A percentile compares a stretch with the other conserved stretches of the same genome.
Evolutionary conservation across 2,329 filamentous ascomycete species (phyloP).

Genomic region (Epichloe amarillans): DNA sequence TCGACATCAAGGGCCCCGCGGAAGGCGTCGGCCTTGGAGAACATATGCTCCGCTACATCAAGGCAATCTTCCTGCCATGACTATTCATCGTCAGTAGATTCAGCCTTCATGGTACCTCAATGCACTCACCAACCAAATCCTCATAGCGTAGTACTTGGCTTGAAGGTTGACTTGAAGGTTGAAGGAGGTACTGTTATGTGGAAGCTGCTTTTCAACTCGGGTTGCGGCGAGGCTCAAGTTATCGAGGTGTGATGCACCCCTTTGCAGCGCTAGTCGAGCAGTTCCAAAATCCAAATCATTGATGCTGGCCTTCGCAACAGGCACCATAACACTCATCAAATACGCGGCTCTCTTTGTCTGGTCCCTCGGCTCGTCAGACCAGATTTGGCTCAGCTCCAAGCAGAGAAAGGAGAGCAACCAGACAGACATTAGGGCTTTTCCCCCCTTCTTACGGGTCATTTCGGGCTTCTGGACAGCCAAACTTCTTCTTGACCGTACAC

Average conservation of each 20-base stretch:
- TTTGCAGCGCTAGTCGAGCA: constrained; percentile 49
- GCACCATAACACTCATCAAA: constrained; percentile 54
- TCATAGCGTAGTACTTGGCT: constrained; percentile 51
- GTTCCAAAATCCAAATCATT: constrained; percentile 42
- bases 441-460: constrained; percentile 6
- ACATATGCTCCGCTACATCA: constrained; percentile 70
- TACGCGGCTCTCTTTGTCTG: constrained; percentile 32
- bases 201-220: constrained; percentile 1
- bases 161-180: constrained; percentile 33
- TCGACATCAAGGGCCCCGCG: constrained; percentile 28
- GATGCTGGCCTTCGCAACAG: constrained; percentile 40
- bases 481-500: constrained; percentile 34
- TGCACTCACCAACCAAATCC: constrained; percentile 48
- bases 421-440: constrained; percentile 23
- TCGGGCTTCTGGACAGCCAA: constrained; percentile 9
- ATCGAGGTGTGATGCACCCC: constrained; percentile 30
- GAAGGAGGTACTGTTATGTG: no score
- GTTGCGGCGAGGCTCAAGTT: neutral
- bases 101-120: neutral
- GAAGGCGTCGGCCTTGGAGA: constrained; percentile 39
- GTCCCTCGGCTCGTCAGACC: constrained; percentile 12
- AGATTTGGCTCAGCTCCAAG: constrained; percentile 42
- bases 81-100: constrained; percentile 27
- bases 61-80: constrained; percentile 60
- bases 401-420: constrained; percentile 52